phyloP scores from a whole-genome alignment of 352 stramenopile species.

The Phytophthora pistaciae region DNA sequence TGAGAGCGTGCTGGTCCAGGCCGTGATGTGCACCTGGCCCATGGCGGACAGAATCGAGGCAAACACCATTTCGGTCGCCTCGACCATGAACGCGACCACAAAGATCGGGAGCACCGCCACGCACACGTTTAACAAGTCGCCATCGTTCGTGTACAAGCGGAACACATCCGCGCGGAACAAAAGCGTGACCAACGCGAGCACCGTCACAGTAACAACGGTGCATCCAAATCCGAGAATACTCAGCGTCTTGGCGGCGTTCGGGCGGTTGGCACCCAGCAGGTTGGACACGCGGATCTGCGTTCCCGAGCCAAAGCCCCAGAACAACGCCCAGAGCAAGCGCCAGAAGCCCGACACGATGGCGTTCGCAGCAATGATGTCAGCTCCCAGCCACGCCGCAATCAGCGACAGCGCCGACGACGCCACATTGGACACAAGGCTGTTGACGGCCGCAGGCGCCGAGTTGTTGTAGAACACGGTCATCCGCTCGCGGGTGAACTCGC shows the following conservation, averaged over 20 bases:
- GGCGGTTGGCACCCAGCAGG: constrained; percentile 33
- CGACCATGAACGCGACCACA: constrained; percentile 38
- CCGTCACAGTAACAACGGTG: constrained; percentile 32
- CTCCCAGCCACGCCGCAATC: constrained; percentile 27
- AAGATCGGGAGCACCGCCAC: constrained; percentile 35
- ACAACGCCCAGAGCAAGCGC: constrained; percentile 39
- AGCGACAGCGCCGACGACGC: constrained; percentile 33
- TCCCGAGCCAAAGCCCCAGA: constrained; percentile 35
- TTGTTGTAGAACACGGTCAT: constrained; percentile 42
- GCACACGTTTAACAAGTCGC: constrained; percentile 33
- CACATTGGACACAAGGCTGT: constrained; percentile 35
- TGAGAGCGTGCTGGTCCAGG: constrained; percentile 34
- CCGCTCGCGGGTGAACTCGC: constrained; percentile 33
- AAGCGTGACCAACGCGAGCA: constrained; percentile 29
- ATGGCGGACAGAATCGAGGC: constrained; percentile 37
- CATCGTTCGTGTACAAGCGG: constrained; percentile 36
- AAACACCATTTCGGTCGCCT: constrained; percentile 41
- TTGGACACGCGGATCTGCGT: constrained; percentile 41
- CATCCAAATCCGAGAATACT: constrained; percentile 34
- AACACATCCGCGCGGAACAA: constrained; percentile 35
- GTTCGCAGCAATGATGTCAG: constrained; percentile 37
- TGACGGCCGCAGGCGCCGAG: constrained; percentile 32
- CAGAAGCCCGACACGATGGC: constrained; percentile 39
- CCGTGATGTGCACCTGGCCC: constrained; percentile 36
- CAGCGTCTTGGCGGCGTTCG: constrained; percentile 33